Evolutionary conservation across 2,329 filamentous ascomycete species (phyloP).

Genomic region (Hirsutella minnesotensis): DNA sequence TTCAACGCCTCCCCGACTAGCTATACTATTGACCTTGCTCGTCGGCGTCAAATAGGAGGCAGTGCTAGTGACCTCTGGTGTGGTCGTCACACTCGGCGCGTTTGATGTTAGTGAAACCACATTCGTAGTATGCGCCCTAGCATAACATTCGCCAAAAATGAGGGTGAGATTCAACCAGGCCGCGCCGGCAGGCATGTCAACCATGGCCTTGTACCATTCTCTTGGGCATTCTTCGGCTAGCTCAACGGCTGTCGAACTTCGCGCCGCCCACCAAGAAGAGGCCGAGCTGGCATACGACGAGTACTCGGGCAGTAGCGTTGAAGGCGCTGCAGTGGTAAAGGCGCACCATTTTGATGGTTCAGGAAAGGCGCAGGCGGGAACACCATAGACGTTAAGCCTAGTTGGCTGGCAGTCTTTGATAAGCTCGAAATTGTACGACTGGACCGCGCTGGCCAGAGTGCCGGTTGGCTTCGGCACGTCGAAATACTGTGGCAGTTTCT

Average conservation of each 20-base stretch:
- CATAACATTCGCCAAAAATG: conserved; percentile 1
- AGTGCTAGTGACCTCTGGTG: neutral
- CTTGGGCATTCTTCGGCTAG: neutral
- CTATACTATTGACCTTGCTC: too few relatives aligned
- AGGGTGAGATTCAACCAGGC: neutral
- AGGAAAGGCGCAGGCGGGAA: neutral
- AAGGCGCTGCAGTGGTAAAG: neutral
- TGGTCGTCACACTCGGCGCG: neutral
- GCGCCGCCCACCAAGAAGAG: neutral
- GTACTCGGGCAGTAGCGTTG: neutral
- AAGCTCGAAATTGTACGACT: neutral
- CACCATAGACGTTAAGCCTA: neutral
- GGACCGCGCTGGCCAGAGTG: neutral
- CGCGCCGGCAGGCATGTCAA: neutral
- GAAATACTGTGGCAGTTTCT: neutral
- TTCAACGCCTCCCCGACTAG: too few relatives aligned
- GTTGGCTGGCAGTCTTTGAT: neutral
- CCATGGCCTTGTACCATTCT: neutral
- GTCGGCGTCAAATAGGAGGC: neutral
- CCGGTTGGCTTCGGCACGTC: neutral
- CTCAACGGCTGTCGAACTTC: neutral
- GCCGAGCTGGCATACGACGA: neutral
- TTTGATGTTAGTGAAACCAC: neutral
- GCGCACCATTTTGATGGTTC: neutral
- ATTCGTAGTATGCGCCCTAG: neutral